Percentiles rank a stretch among this genome's conserved stretches.
Evolutionary conservation across 345 rosid genomes (phyloP).

Genomic region (Lenwebbia sp.): DNA sequence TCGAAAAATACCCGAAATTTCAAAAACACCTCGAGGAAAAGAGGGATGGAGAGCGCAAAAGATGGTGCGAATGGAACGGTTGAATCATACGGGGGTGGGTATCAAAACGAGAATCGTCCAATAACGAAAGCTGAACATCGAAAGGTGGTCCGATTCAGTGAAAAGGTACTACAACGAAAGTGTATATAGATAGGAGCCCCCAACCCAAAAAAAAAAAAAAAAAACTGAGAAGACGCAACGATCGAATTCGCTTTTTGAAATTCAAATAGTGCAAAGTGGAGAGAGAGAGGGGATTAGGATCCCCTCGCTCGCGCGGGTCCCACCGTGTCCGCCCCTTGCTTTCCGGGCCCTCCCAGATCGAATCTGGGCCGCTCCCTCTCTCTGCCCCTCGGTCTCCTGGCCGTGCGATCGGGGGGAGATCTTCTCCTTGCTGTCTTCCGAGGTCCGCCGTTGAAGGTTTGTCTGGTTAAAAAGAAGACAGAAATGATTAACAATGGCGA

Average conservation of each 20-base stretch:
- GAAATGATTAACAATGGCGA: background rate
- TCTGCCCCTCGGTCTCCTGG: background rate
- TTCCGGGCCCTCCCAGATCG: background rate
- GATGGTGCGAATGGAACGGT: background rate
- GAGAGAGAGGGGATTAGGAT: background rate
- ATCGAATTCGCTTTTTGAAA: background rate
- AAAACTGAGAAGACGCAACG: background rate
- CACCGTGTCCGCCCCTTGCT: background rate
- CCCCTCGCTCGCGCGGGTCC: background rate
- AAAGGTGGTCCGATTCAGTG: background rate
- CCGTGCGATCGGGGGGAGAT: background rate
- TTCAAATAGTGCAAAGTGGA: background rate
- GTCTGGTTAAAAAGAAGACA: fast-evolving
- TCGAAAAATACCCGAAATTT: background rate
- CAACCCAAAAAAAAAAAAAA: background rate
- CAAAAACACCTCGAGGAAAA: background rate
- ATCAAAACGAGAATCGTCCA: background rate
- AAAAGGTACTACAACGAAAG: background rate
- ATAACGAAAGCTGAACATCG: background rate
- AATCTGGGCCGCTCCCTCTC: background rate
- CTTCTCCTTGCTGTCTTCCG: background rate
- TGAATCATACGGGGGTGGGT: background rate
- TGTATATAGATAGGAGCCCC: background rate
- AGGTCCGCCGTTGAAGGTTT: background rate
- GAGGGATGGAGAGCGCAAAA: background rate